Percentiles rank a stretch among this genome's conserved stretches.
Conservation (phyloP, 2,329 filamentous ascomycete species). For the Penicillium vulpinum region DNA sequence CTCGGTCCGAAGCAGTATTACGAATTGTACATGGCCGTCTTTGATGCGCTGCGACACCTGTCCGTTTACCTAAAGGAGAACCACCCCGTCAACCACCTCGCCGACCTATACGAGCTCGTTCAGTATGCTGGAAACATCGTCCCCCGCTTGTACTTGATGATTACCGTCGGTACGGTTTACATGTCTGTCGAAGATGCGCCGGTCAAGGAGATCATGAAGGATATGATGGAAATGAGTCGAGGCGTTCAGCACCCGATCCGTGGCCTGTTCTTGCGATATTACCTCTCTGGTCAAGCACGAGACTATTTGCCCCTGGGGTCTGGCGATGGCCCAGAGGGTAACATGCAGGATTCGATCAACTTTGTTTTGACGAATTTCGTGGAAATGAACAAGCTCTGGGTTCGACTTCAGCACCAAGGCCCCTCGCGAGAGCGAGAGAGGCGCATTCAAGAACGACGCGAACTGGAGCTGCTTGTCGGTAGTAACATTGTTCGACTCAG, state of each 20-base stretch:
- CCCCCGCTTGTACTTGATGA: slow-evolving; percentile 95
- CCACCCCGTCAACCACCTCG: slow-evolving; percentile 95
- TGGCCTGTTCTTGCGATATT: slow-evolving; percentile 92
- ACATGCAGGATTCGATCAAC: slow-evolving; percentile 94
- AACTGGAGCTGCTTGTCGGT: slow-evolving; percentile 90
- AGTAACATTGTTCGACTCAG: slow-evolving; percentile 95
- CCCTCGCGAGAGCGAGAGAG: slow-evolving; percentile 93
- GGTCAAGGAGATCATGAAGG: slow-evolving; percentile 99
- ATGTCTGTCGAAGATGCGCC: slow-evolving; percentile 98
- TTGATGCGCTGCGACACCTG: slow-evolving; percentile 94
- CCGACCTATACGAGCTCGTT: slow-evolving; percentile 95
- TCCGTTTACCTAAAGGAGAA: slow-evolving; percentile 96
- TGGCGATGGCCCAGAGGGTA: slow-evolving; percentile 89
- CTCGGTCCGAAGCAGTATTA: slow-evolving; percentile 99
- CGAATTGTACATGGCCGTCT: slow-evolving; percentile 98
- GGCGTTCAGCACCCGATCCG: slow-evolving; percentile 96
- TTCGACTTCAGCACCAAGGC: slow-evolving; percentile 93
- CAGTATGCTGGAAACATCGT: slow-evolving; percentile 99
- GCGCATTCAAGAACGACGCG: slow-evolving; percentile 89
- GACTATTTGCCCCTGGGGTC: slow-evolving; percentile 80
- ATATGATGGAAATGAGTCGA: slow-evolving; percentile 99
- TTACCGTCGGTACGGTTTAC: slow-evolving; percentile 97
- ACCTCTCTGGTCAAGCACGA: slow-evolving; percentile 89
- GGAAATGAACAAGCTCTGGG: slow-evolving; percentile 99
- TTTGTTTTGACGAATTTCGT: slow-evolving; percentile 98